Base-by-base conservation (phyloP, 257 asterid genomes). In the Coffea eugenioides region DNA sequence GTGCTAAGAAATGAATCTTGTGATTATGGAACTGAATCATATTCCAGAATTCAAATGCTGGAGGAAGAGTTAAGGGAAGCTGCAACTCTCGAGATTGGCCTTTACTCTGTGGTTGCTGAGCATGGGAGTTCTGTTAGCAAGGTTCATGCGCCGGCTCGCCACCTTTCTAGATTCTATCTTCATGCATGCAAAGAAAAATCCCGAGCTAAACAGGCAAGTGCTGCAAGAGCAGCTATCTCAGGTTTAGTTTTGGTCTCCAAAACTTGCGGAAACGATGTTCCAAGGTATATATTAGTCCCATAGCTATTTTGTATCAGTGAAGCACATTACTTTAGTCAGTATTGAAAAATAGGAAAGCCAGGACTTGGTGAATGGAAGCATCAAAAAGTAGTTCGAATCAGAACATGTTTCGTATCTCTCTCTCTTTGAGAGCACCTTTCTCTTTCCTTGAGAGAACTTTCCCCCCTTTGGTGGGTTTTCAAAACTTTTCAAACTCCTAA, bases 221-320 rank as follows among this genome's bases (percentile, higher is more conserved):
- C 93, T 21, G 97, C 97, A 57, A 87, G 92, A 86, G 92, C 98
- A 80, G 90, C 89, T 25, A 83, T 92, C 57, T 94, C 97, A 20
- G 99, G 99, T 34, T 81, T 96, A 69, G 87, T 94, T 81, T 83
- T 94, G 82, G 97, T 96, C 84, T 90, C 98, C 69, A 96, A 90
- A 88, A 92, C 97, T 36, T 96, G 99, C 66, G 98, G 99, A 79
- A 91, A 93, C 66, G 99, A 96, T 80, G 98, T 94, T 67, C 88
- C 97, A 13, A 91, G 99, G 97, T 95, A 85, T 70, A 71, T 86
- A 2, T 71, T 48, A 34, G 51, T 75, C 51, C 43, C 72, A 54
- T 8, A n/a, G 5, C 23, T 41, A 20, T 20, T 64, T 71, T 70
- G 79, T 21, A n/a, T 15, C 71, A 57, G 61, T 46, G n/a, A 36